Percentiles rank a stretch among this genome's conserved stretches.
These are phyloP conservation scores for Fusarium sp. DNA, from an alignment of 2,329 filamentous ascomycete species.

Conservation along the genomic window DNA sequence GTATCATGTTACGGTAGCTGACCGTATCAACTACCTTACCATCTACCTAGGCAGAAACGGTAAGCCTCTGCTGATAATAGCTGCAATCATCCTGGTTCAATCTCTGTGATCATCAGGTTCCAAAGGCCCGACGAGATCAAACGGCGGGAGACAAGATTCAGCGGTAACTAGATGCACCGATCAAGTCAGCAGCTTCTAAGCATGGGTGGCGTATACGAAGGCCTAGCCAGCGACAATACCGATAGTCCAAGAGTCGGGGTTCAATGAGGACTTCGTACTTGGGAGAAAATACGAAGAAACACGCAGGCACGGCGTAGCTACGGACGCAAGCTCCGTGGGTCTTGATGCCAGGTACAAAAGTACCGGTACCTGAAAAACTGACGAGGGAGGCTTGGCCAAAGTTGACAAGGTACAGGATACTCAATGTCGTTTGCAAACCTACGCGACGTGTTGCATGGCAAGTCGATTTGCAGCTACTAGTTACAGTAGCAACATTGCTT, in stretches of 20 bases:
- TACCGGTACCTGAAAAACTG: slow-evolving; percentile 43
- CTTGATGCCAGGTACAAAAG: slow-evolving; percentile 44
- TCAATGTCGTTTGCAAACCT: slow-evolving; percentile 23
- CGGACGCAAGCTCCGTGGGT: slow-evolving; percentile 44
- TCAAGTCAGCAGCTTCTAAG: slow-evolving; percentile 30
- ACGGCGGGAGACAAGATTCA: slow-evolving; percentile 10
- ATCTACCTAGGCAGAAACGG: background rate
- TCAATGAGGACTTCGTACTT: slow-evolving; percentile 32
- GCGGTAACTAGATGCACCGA: background rate
- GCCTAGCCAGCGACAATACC: slow-evolving; percentile 18
- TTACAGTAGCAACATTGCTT: slow-evolving; percentile 31
- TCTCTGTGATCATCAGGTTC: slow-evolving; percentile 29
- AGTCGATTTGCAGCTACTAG: slow-evolving; percentile 22
- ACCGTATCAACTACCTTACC: background rate
- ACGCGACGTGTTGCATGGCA: slow-evolving; percentile 25
- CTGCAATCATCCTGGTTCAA: background rate
- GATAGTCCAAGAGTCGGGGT: slow-evolving; percentile 26
- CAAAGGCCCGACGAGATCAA: slow-evolving; percentile 19
- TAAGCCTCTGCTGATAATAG: slow-evolving; percentile 5
- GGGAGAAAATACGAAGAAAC: slow-evolving; percentile 46
- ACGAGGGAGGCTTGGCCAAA: slow-evolving; percentile 30
- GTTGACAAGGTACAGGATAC: slow-evolving; percentile 23
- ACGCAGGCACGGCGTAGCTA: slow-evolving; percentile 43
- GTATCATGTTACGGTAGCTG: slow-evolving; percentile 7
- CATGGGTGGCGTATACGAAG: slow-evolving; percentile 37